phyloP scores from a whole-genome alignment of 2,329 filamentous ascomycete species.

The Curvularia eragrostidis region DNA sequence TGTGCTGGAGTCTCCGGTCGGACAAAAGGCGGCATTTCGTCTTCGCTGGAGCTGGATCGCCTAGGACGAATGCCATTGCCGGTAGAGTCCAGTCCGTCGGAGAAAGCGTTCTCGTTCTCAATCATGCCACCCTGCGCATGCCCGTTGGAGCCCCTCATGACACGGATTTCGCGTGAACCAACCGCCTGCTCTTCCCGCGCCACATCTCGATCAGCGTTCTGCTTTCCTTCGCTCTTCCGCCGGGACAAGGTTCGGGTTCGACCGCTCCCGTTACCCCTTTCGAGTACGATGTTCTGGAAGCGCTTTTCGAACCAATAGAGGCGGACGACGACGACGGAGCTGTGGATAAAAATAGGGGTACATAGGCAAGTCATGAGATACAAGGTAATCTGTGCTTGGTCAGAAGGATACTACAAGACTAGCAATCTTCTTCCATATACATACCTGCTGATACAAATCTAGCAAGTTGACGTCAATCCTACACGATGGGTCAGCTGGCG shows the following conservation, averaged over 20 bases:
- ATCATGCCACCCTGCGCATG: constrained; percentile 65
- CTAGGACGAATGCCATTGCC: constrained; percentile 22
- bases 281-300: constrained; percentile 81
- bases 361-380: constrained; percentile 48
- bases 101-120: constrained; percentile 54
- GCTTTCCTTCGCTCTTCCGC: constrained; percentile 56
- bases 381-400: constrained; percentile 50
- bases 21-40: constrained; percentile 30
- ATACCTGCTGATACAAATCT: constrained; percentile 55
- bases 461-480: constrained; percentile 59
- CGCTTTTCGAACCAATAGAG: constrained; percentile 98
- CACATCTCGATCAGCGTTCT: constrained; percentile 53
- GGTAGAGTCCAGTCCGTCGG: constrained; percentile 53
- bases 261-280: constrained; percentile 66
- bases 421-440: background rate
- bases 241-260: constrained; percentile 67
- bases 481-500: constrained; percentile 24
- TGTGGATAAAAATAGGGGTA: constrained; percentile 53
- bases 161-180: constrained; percentile 68
- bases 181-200: constrained; percentile 67
- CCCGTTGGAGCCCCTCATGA: constrained; percentile 66
- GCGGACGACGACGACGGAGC: constrained; percentile 87
- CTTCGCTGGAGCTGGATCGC: constrained; percentile 20
- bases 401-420: background rate
- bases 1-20: constrained; percentile 22